These are phyloP conservation scores for Chlamydomonas incerta DNA, from an alignment of 139 green algal genomes.

Conservation along the genomic window DNA sequence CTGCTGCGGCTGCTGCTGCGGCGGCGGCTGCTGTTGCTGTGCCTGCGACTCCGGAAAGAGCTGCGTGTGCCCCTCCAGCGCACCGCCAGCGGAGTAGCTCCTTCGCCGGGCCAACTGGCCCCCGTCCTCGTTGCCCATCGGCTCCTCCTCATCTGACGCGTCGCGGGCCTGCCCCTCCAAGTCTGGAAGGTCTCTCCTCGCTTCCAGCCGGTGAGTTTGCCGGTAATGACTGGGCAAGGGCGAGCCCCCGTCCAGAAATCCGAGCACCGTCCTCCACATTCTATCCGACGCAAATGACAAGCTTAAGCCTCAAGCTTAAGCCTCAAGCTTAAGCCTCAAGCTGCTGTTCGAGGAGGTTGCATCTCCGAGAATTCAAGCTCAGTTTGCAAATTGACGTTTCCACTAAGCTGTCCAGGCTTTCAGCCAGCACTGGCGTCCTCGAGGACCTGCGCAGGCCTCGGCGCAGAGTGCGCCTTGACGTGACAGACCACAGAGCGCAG, in stretches of 20 bases:
- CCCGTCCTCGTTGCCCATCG: neutral
- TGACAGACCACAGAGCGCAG: too few species aligned
- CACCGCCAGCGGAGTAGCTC: neutral
- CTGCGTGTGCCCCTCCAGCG: neutral
- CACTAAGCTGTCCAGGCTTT: too few species aligned
- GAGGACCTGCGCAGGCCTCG: too few species aligned
- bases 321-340: too few species aligned
- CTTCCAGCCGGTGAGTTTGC: neutral
- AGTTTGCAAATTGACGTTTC: too few species aligned
- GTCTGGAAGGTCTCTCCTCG: neutral
- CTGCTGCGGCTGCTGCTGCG: neutral
- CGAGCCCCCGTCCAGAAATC: neutral
- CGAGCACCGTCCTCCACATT: conserved; percentile 23
- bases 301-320: too few species aligned
- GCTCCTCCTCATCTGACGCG: neutral
- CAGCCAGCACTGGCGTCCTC: too few species aligned
- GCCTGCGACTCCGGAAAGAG: neutral
- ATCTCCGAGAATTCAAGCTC: too few species aligned
- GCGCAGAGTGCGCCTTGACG: too few species aligned
- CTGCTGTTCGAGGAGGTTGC: too few species aligned
- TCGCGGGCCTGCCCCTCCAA: neutral
- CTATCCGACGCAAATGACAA: neutral
- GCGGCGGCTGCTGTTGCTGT: neutral
- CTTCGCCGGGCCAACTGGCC: neutral
- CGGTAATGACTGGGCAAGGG: too few species aligned